A percentile compares a stretch with the other conserved stretches of the same genome.
phyloP scores from a whole-genome alignment of 306 rosid species.

The Abrus precatorius region DNA sequence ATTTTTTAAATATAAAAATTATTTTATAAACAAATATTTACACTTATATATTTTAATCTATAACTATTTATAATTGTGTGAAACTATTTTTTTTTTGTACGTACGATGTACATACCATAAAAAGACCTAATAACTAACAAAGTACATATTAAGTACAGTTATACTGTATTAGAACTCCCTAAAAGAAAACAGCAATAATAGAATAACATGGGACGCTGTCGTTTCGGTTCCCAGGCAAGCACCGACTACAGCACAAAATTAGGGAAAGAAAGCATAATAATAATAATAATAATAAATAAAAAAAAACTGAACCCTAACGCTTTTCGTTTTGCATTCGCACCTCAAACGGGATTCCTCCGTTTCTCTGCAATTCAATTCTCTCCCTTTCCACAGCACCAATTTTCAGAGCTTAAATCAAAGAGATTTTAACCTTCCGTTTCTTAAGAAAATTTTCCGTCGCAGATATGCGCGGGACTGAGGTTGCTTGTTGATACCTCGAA shows the following conservation, averaged over 20 bases:
- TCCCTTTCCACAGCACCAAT: neutral
- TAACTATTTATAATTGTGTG: too few species aligned
- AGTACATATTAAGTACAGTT: too few species aligned
- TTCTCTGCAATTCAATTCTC: conserved; percentile 1
- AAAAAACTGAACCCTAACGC: conserved; percentile 28
- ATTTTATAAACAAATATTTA: too few species aligned
- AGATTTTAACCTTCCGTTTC: neutral
- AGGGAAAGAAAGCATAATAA: neutral
- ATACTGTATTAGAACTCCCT: too few species aligned
- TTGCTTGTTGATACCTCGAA: conserved; percentile 13
- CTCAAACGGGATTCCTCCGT: neutral
- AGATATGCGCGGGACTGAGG: conserved; percentile 6
- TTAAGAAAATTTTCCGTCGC: neutral
- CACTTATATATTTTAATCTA: too few species aligned
- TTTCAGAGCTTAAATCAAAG: neutral
- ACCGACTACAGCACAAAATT: neutral
- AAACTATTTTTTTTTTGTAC: too few species aligned
- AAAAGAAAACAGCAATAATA: too few species aligned
- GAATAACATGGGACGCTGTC: neutral
- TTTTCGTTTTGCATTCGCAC: neutral
- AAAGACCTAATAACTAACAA: too few species aligned
- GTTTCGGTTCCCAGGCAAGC: neutral
- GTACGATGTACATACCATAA: too few species aligned
- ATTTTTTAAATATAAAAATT: too few species aligned
- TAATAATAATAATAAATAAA: neutral